Base-by-base conservation (phyloP, 371 early-diverging fungal species). In the Mucor racemosus region DNA sequence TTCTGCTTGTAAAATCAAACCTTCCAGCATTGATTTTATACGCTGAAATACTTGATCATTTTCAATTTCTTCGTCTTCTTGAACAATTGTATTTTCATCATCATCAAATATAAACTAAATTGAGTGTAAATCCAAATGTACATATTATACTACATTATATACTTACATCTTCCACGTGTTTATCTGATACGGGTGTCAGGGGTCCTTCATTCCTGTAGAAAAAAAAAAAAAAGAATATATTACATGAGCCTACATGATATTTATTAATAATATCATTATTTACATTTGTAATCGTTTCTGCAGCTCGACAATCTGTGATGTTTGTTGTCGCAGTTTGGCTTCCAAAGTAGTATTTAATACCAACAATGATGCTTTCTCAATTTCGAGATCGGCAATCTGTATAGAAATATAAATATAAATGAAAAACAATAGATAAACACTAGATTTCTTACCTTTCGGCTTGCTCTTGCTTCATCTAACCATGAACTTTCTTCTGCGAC, bases 371-470 rank as follows among this genome's bases (percentile, higher is more conserved):
- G 71, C 62, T 39, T 84, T 84, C 53, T 79, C 79, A 53, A 84
- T 80, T 66, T 84, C 81, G 26, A 84, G 73, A 73, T 84, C 85
- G 56, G 73, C 78, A 75, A 84, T 81, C 77, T 84, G 26, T 26
- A 67, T 57, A 40, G 21, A 35, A 56, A 40, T 54, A 11, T 60
- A 33, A 54, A 40, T 14, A 38, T 41, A 17, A 33, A 64, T 50
- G 48, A 26, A 66, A 59, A 34, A 36, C 40, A 15, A 55, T 15
- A 33, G 35, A 41, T 44, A 58, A 34, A 35, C 55, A 13, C 21
- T 41, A 1, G 36, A 11, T 41, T 62, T 19, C 59, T 60, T 59
- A 50, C 53, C 26, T 75, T 78, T 41, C 78, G 65, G 42, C 73
- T 75, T 31, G 73, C 68, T 56, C 73, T 72, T 7, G 78, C 78